Evolutionary conservation across 805 yeast genomes (phyloP).

Genomic region (Yarrowia alimentaria): DNA sequence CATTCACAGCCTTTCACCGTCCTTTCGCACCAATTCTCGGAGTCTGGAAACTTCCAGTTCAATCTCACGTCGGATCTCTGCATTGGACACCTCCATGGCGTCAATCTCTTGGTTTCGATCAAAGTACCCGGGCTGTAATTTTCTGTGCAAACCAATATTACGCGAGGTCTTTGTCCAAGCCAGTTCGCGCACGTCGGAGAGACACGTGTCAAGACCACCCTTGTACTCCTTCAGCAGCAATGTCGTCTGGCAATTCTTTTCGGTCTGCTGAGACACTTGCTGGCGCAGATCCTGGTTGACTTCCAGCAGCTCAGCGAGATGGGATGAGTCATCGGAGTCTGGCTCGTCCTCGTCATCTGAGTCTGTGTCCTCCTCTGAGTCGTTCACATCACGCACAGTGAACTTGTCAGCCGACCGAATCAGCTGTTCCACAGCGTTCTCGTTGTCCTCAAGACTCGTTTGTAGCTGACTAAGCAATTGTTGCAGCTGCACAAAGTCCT

Average conservation of each 20-base stretch:
- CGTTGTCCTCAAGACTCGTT: constrained; percentile 20
- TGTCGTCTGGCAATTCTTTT: constrained; percentile 27
- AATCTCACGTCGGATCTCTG: constrained; percentile 30
- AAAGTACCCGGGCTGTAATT: constrained; percentile 22
- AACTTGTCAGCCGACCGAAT: constrained; percentile 27
- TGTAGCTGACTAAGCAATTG: constrained; percentile 4
- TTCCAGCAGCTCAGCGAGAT: constrained; percentile 26
- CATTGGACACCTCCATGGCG: constrained; percentile 30
- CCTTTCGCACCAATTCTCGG: constrained; percentile 23
- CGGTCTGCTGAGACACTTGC: constrained; percentile 28
- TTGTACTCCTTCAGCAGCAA: constrained; percentile 30
- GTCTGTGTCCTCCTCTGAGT: too few species aligned
- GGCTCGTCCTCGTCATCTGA: constrained; percentile 2
- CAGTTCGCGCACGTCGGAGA: constrained; percentile 30
- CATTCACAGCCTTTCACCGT: too few species aligned
- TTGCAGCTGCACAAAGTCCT: constrained; percentile 19
- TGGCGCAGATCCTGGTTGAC: constrained; percentile 23
- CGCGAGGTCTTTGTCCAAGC: constrained; percentile 31
- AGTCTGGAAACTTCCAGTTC: constrained; percentile 31
- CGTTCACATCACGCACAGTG: background rate
- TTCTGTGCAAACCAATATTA: constrained; percentile 31
- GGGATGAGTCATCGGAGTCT: background rate
- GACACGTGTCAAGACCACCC: constrained; percentile 31
- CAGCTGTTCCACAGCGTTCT: constrained; percentile 1
- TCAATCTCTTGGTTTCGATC: constrained; percentile 29